phyloP scores from a whole-genome alignment of 371 early-diverging fungal genomes.

The Actinomortierella wolfii region DNA sequence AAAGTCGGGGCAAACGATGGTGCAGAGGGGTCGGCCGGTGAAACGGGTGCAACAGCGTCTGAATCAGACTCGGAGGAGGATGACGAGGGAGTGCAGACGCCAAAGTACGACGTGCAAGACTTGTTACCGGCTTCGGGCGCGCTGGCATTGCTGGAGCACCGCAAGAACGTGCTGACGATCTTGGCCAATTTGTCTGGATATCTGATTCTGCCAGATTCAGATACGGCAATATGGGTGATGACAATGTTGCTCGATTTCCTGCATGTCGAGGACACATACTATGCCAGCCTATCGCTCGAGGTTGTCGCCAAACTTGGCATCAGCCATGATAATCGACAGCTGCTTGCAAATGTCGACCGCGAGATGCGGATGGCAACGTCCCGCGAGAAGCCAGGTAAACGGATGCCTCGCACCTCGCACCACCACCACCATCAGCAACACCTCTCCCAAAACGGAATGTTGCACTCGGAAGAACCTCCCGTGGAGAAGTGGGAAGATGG shows the following conservation, averaged over 20 bases:
- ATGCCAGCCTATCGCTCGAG: conserved; percentile 59
- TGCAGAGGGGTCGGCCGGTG: no score
- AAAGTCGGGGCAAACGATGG: background rate
- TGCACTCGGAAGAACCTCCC: conserved; percentile 37
- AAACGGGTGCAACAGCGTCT: no score
- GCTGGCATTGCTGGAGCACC: conserved; percentile 56
- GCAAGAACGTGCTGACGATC: conserved; percentile 59
- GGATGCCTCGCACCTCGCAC: conserved; percentile 1
- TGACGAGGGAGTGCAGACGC: background rate
- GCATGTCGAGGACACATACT: conserved; percentile 62
- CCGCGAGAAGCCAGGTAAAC: conserved; percentile 15
- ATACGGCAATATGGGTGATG: conserved; percentile 50
- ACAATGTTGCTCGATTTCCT: conserved; percentile 58
- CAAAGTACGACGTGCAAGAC: background rate
- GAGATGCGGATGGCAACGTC: conserved; percentile 15
- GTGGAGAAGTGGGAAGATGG: conserved; percentile 45
- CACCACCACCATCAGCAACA: conserved; percentile 24
- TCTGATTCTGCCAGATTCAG: conserved; percentile 42
- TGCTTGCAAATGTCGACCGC: conserved; percentile 48
- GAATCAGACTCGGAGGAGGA: background rate
- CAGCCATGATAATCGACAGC: conserved; percentile 57
- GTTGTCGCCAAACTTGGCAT: conserved; percentile 62
- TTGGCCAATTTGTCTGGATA: conserved; percentile 56
- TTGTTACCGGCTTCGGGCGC: conserved; percentile 32
- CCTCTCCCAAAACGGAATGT: conserved; percentile 15